Evolutionary conservation across 202 grass and related monocot species (phyloP).

Genomic region (Cymbopogon flexuosus): DNA sequence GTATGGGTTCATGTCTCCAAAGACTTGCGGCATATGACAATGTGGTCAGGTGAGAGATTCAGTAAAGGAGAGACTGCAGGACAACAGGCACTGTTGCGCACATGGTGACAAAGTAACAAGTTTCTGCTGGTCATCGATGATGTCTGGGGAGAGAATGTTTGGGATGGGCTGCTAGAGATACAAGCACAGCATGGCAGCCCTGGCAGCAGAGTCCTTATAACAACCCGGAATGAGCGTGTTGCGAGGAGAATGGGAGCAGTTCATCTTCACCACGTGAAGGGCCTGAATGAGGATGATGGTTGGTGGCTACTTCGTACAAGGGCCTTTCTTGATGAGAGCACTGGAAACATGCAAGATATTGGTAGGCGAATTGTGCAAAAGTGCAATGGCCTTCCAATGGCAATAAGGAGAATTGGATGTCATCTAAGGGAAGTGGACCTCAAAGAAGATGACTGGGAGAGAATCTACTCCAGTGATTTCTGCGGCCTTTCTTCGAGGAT

Average conservation of each 20-base stretch:
- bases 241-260: constrained; percentile 25
- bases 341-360: constrained; percentile 39
- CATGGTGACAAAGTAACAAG: constrained; percentile 29
- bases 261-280: constrained; percentile 38
- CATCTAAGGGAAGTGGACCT: constrained; percentile 42
- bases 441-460: constrained; percentile 47
- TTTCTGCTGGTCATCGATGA: constrained; percentile 45
- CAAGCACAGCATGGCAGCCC: constrained; percentile 18
- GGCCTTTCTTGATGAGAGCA: constrained; percentile 25
- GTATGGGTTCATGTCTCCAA: constrained; percentile 43
- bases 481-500: constrained; percentile 42
- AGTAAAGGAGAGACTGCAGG: background rate
- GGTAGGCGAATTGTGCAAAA: constrained; percentile 56
- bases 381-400: constrained; percentile 66
- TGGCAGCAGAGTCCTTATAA: constrained; percentile 38
- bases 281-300: constrained; percentile 34
- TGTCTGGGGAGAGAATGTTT: constrained; percentile 35
- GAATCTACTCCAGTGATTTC: constrained; percentile 35
- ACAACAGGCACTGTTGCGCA: constrained; percentile 5
- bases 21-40: constrained; percentile 26
- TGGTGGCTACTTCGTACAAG: constrained; percentile 40
- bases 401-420: constrained; percentile 60
- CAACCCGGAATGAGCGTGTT: constrained; percentile 33
- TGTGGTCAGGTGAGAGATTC: constrained; percentile 36
- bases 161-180: constrained; percentile 26